A percentile compares a stretch with the other conserved stretches of the same genome.
phyloP scores from a whole-genome alignment of 768 basidiomycete species.

The Austroboletus festivus region DNA sequence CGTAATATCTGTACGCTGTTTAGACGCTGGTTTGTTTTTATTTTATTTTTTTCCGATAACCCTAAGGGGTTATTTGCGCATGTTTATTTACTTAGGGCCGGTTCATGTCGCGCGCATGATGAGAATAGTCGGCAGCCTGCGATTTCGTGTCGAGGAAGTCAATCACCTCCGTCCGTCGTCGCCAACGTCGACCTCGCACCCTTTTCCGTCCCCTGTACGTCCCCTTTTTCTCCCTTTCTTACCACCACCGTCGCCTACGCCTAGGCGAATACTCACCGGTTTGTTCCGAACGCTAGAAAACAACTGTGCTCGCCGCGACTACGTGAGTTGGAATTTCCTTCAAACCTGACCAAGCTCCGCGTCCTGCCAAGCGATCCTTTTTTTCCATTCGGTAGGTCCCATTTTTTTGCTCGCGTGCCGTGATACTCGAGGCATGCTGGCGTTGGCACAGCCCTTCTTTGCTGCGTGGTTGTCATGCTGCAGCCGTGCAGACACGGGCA shows the following conservation, averaged over 20 bases:
- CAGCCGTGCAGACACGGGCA: slow-evolving; percentile 10
- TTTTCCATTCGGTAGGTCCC: slow-evolving; percentile 21
- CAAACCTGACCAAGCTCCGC: slow-evolving; percentile 23
- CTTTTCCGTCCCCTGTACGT: slow-evolving; percentile 18
- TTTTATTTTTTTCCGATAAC: neutral
- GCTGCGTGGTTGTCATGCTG: slow-evolving; percentile 33
- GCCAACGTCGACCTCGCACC: slow-evolving; percentile 24
- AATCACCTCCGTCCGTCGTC: slow-evolving; percentile 30
- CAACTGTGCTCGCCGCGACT: slow-evolving; percentile 29
- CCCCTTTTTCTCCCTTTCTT: slow-evolving; percentile 2
- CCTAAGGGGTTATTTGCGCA: slow-evolving; percentile 16
- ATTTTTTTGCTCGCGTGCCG: neutral
- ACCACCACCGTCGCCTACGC: neutral
- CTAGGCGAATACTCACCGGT: slow-evolving; percentile 18
- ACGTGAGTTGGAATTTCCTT: slow-evolving; percentile 16
- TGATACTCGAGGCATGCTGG: slow-evolving; percentile 9
- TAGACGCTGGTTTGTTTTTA: neutral
- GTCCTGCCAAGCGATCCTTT: slow-evolving; percentile 15
- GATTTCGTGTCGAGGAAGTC: slow-evolving; percentile 28
- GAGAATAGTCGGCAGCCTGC: slow-evolving; percentile 16
- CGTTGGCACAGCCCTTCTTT: slow-evolving; percentile 26
- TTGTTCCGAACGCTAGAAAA: slow-evolving; percentile 20
- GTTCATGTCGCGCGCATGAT: slow-evolving; percentile 25
- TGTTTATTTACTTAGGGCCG: slow-evolving; percentile 36
- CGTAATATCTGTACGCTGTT: slow-evolving; percentile 26